Base-by-base conservation (phyloP, 2,329 filamentous ascomycete genomes). In the Mycogone perniciosa region DNA sequence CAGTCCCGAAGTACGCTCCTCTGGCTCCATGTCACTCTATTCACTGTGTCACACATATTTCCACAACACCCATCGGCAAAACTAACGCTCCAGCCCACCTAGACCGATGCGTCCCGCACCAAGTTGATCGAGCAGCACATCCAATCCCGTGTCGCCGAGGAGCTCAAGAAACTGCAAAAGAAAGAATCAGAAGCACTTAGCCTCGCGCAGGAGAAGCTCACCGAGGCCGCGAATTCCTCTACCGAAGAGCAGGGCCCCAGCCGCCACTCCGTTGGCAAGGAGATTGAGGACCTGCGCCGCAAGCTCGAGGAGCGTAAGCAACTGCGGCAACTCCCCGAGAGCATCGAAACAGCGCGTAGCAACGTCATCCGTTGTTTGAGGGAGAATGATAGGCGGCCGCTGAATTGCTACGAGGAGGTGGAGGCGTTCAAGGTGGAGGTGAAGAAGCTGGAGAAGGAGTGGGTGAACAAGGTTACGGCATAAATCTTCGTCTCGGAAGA, bases 381-480 rank as follows among this genome's bases (percentile, higher is more conserved):
- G 55, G 78, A 85, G 63, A 85, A 96, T 68, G 91, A 96, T 71
- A 79, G 89, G 57, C 80, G 89, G 68, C 91, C 92, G 66, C 75
- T 96, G 65, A 88, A 96, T 75, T 97, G 92, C 79, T 96, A 88
- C 87, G 80, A 84, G 70, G 90, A 96, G 79, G 89, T 96, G 27
- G 86, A 95, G 73, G 77, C 76, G 20, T 97, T 97, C 71, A 95
- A 91, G 81, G 79, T 80, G 62, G 89, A 95, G 76, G 91, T 97
- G 46, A 82, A 87, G 60, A 83, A 82, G 73, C 70, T 96, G 70
- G 92, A 96, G 80, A 85, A 82, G 71, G 77, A 77, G 29, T 97
- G 95, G 82, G 89, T 96, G 34, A 86, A 95, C 65, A 89, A 85
- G 73, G 83, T 95, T 50, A 79, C 88, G 52, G 70, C 71, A 57